These are phyloP conservation scores for Teratosphaeria pseudoeucalypti DNA, from an alignment of 2,329 filamentous ascomycete genomes.

Conservation along the genomic window DNA sequence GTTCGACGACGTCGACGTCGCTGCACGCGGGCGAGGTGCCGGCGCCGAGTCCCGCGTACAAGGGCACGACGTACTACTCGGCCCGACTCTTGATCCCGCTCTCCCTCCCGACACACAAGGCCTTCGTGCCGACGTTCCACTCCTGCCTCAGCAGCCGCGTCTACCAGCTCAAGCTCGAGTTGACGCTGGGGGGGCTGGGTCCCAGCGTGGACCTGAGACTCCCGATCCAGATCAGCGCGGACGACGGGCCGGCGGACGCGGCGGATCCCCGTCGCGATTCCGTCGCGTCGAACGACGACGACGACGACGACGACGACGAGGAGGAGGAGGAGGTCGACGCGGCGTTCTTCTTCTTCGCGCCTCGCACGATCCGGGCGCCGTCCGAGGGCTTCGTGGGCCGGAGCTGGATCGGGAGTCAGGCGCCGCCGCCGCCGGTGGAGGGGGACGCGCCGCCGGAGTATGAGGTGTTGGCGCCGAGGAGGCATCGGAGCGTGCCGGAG, in stretches of 20 bases:
- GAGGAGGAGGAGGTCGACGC: constrained; percentile 16
- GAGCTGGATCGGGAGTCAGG: constrained; percentile 14
- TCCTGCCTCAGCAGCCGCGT: constrained; percentile 55
- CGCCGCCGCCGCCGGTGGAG: constrained; percentile 1
- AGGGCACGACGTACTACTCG: constrained; percentile 46
- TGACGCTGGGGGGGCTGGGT: constrained; percentile 44
- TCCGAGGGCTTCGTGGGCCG: constrained; percentile 12
- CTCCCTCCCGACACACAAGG: constrained; percentile 47
- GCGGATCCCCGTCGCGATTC: neutral
- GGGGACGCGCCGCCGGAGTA: constrained; percentile 20
- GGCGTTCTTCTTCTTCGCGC: constrained; percentile 25
- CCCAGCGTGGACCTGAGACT: constrained; percentile 33
- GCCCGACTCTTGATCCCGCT: constrained; percentile 54
- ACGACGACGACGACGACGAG: constrained; percentile 8
- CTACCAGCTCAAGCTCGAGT: constrained; percentile 50
- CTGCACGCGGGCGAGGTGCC: constrained; percentile 22
- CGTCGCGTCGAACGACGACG: constrained; percentile 5
- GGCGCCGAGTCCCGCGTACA: constrained; percentile 31
- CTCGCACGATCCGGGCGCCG: constrained; percentile 27
- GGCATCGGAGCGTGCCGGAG: neutral
- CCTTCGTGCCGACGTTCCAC: constrained; percentile 60
- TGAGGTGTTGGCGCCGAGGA: constrained; percentile 6
- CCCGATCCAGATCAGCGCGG: constrained; percentile 34
- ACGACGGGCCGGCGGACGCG: constrained; percentile 5
- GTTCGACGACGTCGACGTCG: constrained; percentile 14